These are phyloP conservation scores for Stachybotrys chlorohalonatus DNA, from an alignment of 2,329 filamentous ascomycete species.

Conservation along the genomic window DNA sequence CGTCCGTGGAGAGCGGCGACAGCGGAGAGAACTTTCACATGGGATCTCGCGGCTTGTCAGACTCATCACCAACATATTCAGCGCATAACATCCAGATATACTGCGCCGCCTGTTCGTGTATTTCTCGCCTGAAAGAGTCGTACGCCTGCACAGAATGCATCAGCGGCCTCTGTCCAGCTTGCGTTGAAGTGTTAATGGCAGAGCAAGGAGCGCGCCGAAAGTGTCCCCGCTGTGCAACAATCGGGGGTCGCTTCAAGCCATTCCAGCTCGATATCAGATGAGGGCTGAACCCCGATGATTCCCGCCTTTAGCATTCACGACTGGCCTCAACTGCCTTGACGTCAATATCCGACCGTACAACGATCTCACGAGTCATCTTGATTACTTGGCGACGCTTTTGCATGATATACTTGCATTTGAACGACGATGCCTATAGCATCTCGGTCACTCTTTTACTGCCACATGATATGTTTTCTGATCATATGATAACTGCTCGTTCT, in stretches of 20 bases:
- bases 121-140: constrained; percentile 70
- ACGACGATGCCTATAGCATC: neutral
- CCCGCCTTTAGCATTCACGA: neutral
- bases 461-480: too few relatives aligned
- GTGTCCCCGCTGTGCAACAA: constrained; percentile 70
- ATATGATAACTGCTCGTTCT: too few relatives aligned
- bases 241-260: constrained; percentile 73
- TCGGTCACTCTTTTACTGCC: neutral
- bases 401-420: neutral
- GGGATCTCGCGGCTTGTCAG: constrained; percentile 51
- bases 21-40: constrained; percentile 66
- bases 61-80: constrained; percentile 66
- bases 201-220: constrained; percentile 68
- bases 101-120: constrained; percentile 75
- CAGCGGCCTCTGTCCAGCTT: constrained; percentile 81
- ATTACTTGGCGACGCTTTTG: neutral
- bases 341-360: neutral
- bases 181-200: constrained; percentile 70
- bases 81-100: constrained; percentile 80
- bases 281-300: constrained; percentile 13
- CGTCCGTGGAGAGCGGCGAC: constrained; percentile 75
- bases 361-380: neutral
- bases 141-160: constrained; percentile 97
- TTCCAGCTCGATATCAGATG: constrained; percentile 76
- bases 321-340: neutral